Percentiles rank a stretch among this genome's conserved stretches.
Evolutionary conservation across 2,329 filamentous ascomycete species (phyloP).

Genomic region (Alternaria angustiovoidea): DNA sequence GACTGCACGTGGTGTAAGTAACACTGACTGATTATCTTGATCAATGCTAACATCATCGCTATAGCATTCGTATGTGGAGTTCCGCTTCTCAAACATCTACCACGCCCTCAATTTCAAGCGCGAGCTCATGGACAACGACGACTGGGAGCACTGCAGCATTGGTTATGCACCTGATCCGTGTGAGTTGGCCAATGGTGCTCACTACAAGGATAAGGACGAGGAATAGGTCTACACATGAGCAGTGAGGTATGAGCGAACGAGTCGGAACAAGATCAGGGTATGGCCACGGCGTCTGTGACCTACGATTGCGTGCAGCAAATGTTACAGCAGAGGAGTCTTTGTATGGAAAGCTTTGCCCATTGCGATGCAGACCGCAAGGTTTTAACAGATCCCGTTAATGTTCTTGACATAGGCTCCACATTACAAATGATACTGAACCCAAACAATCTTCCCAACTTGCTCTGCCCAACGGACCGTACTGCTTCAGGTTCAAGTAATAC

Average conservation of each 20-base stretch:
- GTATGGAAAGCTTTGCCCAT: too few relatives aligned
- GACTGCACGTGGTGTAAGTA: slow-evolving; percentile 53
- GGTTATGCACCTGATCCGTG: slow-evolving; percentile 56
- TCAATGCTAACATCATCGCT: slow-evolving; percentile 14
- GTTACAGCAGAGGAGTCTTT: background rate
- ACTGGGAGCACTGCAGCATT: slow-evolving; percentile 58
- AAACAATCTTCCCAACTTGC: background rate
- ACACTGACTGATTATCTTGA: background rate
- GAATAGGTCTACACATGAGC: background rate
- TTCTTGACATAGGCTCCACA: background rate
- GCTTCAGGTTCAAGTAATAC: background rate
- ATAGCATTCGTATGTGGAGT: slow-evolving; percentile 55
- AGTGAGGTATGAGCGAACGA: background rate
- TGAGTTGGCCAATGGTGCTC: slow-evolving; percentile 37
- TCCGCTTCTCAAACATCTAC: slow-evolving; percentile 58
- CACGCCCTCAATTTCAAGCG: slow-evolving; percentile 57
- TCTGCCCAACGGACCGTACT: background rate
- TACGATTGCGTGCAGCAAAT: background rate
- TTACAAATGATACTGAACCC: background rate
- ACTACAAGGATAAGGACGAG: slow-evolving; percentile 35
- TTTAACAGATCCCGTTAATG: too few relatives aligned
- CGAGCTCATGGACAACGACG: slow-evolving; percentile 49
- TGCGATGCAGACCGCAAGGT: too few relatives aligned
- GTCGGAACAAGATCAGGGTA: background rate
- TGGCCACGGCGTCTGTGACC: background rate